These are phyloP conservation scores for Davidsoniella neocaledoniae DNA, from an alignment of 2,329 filamentous ascomycete species.

Conservation along the genomic window DNA sequence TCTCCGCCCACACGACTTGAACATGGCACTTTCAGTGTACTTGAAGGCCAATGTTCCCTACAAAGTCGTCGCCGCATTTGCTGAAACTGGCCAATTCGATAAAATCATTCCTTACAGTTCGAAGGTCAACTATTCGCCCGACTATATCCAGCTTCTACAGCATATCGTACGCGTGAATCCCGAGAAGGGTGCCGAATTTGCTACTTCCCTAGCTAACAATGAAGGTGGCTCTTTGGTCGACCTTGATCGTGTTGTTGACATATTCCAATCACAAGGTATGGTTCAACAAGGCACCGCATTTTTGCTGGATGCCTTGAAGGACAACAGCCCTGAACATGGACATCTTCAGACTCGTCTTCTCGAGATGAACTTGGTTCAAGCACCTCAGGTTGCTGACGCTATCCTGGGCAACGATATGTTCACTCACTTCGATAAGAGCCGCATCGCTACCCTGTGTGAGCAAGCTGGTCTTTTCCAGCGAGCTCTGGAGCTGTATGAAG, in stretches of 20 bases:
- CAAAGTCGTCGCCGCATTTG: conserved; percentile 89
- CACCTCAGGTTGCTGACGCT: conserved; percentile 91
- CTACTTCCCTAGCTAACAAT: conserved; percentile 77
- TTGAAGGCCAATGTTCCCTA: conserved; percentile 77
- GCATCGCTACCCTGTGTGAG: conserved; percentile 82
- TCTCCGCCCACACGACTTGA: conserved; percentile 75
- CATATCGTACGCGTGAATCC: conserved; percentile 84
- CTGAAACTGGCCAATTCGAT: conserved; percentile 91
- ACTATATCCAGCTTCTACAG: conserved; percentile 81
- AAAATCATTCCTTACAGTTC: conserved; percentile 87
- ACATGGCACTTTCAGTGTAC: conserved; percentile 77
- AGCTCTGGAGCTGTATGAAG: conserved; percentile 88
- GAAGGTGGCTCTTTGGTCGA: conserved; percentile 79
- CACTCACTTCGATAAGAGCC: conserved; percentile 82
- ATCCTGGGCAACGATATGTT: conserved; percentile 99
- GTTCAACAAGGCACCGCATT: conserved; percentile 97
- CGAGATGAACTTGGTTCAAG: conserved; percentile 96
- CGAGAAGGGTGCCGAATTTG: conserved; percentile 90
- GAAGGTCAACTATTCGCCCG: conserved; percentile 77
- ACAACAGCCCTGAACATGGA: conserved; percentile 85
- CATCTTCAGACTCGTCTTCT: conserved; percentile 84
- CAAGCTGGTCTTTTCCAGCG: conserved; percentile 74
- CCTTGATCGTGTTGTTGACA: conserved; percentile 85
- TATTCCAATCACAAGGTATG: conserved; percentile 97
- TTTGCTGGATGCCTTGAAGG: conserved; percentile 83